Base-by-base conservation (phyloP, 1,284 basidiomycete species). In the Cutaneotrichosporon spelunceum region DNA sequence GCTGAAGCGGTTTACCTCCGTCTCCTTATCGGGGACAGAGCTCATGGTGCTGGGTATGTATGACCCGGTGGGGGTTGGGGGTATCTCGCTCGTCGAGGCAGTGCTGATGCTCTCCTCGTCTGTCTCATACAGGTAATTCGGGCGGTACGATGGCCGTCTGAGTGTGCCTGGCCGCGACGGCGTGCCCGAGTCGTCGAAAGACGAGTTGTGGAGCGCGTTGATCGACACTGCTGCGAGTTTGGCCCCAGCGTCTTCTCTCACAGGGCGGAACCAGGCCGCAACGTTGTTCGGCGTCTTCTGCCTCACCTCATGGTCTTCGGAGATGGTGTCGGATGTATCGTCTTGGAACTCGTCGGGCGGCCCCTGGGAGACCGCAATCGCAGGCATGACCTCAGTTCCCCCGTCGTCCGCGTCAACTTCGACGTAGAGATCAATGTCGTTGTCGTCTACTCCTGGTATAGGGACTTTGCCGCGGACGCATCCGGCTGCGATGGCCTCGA, bases 401-500 rank as follows among this genome's bases (percentile, higher is more conserved):
- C 23, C 45, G 23, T 47, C 45, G 8, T 19, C 23, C 30, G 24
- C 9, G 39, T 27, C 44, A 21, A 34, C 33, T n/a, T 48, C 21
- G n/a, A 26, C 11, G 30, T n/a, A n/a, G n/a, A n/a, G n/a, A n/a
- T 30, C 55, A 13, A 14, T 29, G 21, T 19, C 29, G 39, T 39
- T 48, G 27, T 27, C 52, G 13, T 36, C 48, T 1, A n/a, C 39
- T 7, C 8, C 3, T 19, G 39, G 2, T 3, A n/a, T 4, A n/a
- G 16, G 2, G 16, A 16, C 39, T 19, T 21, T 42, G 23, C 21
- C 19, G 21, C 44, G n/a, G 8, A 9, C 44, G 24, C 19, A 10
- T n/a, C 26, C 48, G 27, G 68, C 70, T 2, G 76, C 76, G 49
- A 77, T 53, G 23, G 68, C 68, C 60, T 75, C 75, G 68, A 78